Evolutionary conservation across 345 rosid species (phyloP), one percentile per base, ranked within the genome.

Genomic region (Dimocarpus longan): DNA sequence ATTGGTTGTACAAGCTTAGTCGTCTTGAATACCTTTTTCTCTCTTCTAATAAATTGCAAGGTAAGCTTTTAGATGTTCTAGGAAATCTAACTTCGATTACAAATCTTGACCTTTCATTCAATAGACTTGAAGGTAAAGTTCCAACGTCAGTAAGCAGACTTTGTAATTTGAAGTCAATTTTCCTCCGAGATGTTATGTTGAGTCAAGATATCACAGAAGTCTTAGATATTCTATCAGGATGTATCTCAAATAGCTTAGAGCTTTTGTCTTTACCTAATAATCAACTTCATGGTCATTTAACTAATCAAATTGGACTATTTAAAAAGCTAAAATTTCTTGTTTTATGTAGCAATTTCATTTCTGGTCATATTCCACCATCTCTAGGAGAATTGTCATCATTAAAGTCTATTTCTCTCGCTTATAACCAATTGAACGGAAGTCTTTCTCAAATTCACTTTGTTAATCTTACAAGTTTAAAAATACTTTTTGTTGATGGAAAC

Each of bases 31-130:
- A 19, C 24, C 68, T 79, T 18, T 10, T 15, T 22, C 72, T 74
- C 10, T 2, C 3, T 32, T 32, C 4, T 32, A 79, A 71, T 39
- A 3, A 10, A 5, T 76, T 82, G 44, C 11, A 65, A 2, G 80
- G 85, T 28, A 5, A 5, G 21, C 46, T 79, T 5, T 24, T 80
- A n/a, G 54, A 32, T 65, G 32, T 39, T 16, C 59, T 83, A 37
- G 67, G 71, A 22, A 76, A 79, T 73, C 52, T 83, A 50, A 71
- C 83, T 5, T 83, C 64, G 13, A 68, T 83, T 1, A 8, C 1
- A 22, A 9, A 2, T 8, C 74, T 83, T 13, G 74, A 76, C 1
- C 54, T 79, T 4, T 46, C 75, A 9, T 0, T 0, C 5, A 78
- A 78, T 21, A 5, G 44, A 11, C 16, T 75, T 24, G 24, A 75